A percentile compares a stretch with the other conserved stretches of the same genome.
Evolutionary conservation across 78 protist genomes (phyloP).

Genomic region (Fonticula alba): DNA sequence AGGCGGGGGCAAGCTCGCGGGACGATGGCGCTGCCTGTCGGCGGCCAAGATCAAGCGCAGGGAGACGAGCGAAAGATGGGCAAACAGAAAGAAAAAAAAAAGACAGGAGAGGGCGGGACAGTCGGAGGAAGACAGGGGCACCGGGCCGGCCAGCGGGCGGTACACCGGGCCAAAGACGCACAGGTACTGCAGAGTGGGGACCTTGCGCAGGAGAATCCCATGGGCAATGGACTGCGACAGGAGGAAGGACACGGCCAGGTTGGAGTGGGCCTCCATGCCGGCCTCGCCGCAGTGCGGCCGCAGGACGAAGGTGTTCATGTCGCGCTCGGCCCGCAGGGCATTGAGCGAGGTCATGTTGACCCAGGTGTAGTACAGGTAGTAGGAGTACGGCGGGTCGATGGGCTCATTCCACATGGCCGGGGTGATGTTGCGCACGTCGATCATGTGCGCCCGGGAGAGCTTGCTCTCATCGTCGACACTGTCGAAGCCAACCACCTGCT

Average conservation of each 20-base stretch:
- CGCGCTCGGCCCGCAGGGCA: slow-evolving; percentile 37
- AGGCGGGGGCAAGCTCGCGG: background rate
- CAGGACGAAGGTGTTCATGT: slow-evolving; percentile 47
- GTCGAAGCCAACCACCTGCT: slow-evolving; percentile 84
- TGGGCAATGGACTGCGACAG: slow-evolving; percentile 69
- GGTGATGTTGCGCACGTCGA: slow-evolving; percentile 14
- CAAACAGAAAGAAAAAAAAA: too few species aligned
- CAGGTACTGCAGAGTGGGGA: slow-evolving; percentile 81
- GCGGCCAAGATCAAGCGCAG: too few species aligned
- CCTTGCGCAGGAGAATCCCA: slow-evolving; percentile 73
- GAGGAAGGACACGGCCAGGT: slow-evolving; percentile 58
- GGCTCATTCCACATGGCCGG: slow-evolving; percentile 61
- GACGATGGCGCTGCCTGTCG: too few species aligned
- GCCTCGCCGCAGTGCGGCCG: slow-evolving; percentile 91
- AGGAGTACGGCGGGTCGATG: slow-evolving; percentile 85
- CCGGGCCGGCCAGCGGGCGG: too few species aligned
- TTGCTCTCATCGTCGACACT: slow-evolving; percentile 88
- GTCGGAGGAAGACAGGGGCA: too few species aligned
- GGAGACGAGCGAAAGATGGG: too few species aligned
- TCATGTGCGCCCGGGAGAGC: too few species aligned
- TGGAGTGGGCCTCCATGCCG: slow-evolving; percentile 38
- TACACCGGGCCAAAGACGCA: too few species aligned
- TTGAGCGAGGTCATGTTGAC: slow-evolving; percentile 77
- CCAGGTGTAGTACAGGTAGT: slow-evolving; percentile 76
- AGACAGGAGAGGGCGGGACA: too few species aligned